phyloP scores from a whole-genome alignment of 2,329 filamentous ascomycete genomes.

The Ceratocystis cubensis region DNA sequence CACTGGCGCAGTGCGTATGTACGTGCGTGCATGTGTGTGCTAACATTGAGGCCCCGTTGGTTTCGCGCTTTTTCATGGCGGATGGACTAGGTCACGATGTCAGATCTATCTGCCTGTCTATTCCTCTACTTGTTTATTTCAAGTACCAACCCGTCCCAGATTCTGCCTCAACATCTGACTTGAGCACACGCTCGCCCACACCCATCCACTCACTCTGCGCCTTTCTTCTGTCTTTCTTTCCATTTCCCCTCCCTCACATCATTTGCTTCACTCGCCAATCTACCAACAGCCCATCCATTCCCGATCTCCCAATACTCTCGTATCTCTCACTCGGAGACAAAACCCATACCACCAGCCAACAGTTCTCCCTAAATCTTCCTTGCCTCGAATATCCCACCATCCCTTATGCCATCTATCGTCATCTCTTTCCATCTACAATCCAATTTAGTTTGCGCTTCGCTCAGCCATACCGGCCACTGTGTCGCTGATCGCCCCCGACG shows the following conservation, averaged over 20 bases:
- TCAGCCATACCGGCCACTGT: not conserved
- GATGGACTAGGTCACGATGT: too few species aligned
- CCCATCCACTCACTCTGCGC: too few species aligned
- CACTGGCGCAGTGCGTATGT: not conserved
- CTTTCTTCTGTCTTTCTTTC: not conserved
- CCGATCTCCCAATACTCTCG: not conserved
- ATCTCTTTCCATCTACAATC: not conserved
- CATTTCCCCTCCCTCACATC: not conserved
- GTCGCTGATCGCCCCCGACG: not conserved
- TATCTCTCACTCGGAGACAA: not conserved
- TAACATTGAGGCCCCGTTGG: not conserved
- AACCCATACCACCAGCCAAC: not conserved
- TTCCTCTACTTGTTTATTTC: too few species aligned
- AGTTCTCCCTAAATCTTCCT: too few species aligned
- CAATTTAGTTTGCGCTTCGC: not conserved
- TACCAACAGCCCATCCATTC: not conserved
- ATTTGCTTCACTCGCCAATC: not conserved
- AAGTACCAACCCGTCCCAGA: too few species aligned
- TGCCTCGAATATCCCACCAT: not conserved
- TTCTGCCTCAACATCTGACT: too few species aligned
- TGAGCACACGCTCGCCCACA: too few species aligned
- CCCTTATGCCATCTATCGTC: not conserved
- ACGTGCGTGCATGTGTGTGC: not conserved
- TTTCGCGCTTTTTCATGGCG: too few species aligned
- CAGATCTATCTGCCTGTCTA: too few species aligned